Percentiles rank a stretch among this genome's conserved stretches.
phyloP scores from a whole-genome alignment of 176 grass and related monocot species.

The Raddia guianensis region DNA sequence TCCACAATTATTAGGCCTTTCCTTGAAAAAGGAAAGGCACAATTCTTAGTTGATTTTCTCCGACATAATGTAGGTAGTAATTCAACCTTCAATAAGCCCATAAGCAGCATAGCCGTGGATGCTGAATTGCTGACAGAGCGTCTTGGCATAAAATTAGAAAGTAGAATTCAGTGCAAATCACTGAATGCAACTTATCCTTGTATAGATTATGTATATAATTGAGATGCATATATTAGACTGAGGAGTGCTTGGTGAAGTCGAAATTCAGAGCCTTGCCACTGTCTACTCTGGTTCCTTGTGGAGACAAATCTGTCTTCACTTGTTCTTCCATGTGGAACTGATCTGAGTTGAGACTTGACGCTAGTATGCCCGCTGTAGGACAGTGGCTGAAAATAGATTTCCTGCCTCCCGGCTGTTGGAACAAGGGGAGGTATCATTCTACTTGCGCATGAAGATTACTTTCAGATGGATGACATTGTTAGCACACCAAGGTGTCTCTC shows the following conservation, averaged over 20 bases:
- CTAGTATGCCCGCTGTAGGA: neutral
- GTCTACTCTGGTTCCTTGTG: slow-evolving; percentile 4
- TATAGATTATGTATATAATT: slow-evolving; percentile 46
- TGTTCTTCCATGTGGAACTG: neutral
- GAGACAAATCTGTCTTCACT: neutral
- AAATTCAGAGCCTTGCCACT: neutral
- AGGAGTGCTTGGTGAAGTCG: slow-evolving; percentile 24
- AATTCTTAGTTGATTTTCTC: neutral
- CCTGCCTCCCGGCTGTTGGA: too few species aligned
- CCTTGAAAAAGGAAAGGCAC: too few species aligned
- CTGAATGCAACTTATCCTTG: slow-evolving; percentile 35
- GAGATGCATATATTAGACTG: slow-evolving; percentile 19
- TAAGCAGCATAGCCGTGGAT: slow-evolving; percentile 5
- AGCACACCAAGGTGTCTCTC: too few species aligned
- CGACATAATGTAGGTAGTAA: slow-evolving; percentile 29
- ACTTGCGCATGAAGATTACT: too few species aligned
- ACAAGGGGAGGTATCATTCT: too few species aligned
- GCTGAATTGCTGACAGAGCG: slow-evolving; percentile 27
- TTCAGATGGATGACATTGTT: too few species aligned
- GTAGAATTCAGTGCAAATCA: slow-evolving; percentile 31
- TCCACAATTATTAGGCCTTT: slow-evolving; percentile 28
- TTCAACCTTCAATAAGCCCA: slow-evolving; percentile 22
- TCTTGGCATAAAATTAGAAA: slow-evolving; percentile 3
- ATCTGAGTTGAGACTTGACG: neutral
- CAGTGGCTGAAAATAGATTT: neutral